Base-by-base conservation (phyloP, 352 stramenopile genomes). In the Phytophthora pini region DNA sequence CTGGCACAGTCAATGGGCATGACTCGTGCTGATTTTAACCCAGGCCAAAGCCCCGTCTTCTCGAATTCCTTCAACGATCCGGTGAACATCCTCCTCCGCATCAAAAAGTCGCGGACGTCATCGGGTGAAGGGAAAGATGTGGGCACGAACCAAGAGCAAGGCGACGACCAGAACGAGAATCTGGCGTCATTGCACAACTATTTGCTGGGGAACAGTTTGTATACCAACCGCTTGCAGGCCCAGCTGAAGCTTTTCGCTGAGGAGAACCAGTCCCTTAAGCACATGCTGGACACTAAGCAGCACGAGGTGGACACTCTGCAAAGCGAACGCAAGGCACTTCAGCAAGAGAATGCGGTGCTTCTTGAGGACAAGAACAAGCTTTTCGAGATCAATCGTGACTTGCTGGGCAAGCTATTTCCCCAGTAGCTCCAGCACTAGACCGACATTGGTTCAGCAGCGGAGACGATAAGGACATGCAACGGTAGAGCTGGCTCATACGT, bases 341-440 rank as follows among this genome's bases (percentile, higher is more conserved):
- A 90, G 61, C 75, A 89, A 43, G 84, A 90, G 64, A 92, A 90
- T 51, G 62, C 71, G 2, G 80, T 90, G 22, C 68, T 92, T 40
- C 65, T 81, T 0, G 81, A 90, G 38, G 82, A 89, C 70, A 90
- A 92, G 62, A 89, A 84, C 72, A 92, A 92, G 70, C 59, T 92
- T 13, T 89, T 89, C 49, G 81, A 90, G 64, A 89, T 92, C 50
- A 92, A 92, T 61, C 76, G 80, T 49, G 82, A 89, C 63, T 47
- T 92, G 27, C 57, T 90, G 29, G 68, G 68, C 58, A 90, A 90
- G 51, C 59, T 90, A 29, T 88, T 90, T 44, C 82, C 75, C n/a
- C 77, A 90, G 56, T 88, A 68, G 87, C 20, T 32, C 34, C 34
- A 34, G n/a, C 34, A 27, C 22, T 48, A 43, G 17, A 48, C 31